phyloP scores from a whole-genome alignment of 2,329 filamentous ascomycete genomes.

The Calonectria pseudoreteaudii region DNA sequence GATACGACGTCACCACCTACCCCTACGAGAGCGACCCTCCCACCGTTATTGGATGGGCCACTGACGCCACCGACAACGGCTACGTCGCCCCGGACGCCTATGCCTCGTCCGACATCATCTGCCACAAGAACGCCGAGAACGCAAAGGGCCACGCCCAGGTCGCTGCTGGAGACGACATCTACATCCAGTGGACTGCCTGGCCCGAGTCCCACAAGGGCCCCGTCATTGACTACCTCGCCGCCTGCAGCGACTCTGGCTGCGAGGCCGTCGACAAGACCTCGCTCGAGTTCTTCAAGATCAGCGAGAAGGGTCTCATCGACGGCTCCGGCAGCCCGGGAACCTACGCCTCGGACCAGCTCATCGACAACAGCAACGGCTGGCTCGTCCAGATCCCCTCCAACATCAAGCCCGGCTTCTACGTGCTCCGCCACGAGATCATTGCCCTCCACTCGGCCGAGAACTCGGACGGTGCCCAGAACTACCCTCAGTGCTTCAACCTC shows the following conservation, averaged over 20 bases:
- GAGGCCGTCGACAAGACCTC: constrained; percentile 63
- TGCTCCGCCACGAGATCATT: constrained; percentile 65
- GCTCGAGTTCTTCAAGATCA: constrained; percentile 75
- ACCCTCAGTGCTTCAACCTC: constrained; percentile 65
- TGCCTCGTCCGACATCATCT: constrained; percentile 57
- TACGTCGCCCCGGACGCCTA: constrained; percentile 59
- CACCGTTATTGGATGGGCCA: constrained; percentile 53
- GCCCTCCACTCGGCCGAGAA: constrained; percentile 58
- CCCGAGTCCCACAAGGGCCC: constrained; percentile 62
- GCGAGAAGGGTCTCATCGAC: constrained; percentile 62
- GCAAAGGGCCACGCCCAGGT: constrained; percentile 54
- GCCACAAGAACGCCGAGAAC: constrained; percentile 56
- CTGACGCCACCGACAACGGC: constrained; percentile 60
- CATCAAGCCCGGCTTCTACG: constrained; percentile 56
- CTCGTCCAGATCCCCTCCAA: constrained; percentile 48
- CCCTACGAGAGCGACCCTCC: constrained; percentile 35
- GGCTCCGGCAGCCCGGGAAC: constrained; percentile 55
- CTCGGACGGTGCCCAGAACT: constrained; percentile 62
- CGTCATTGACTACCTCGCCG: constrained; percentile 73
- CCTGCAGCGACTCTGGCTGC: constrained; percentile 66
- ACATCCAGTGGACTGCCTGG: constrained; percentile 58
- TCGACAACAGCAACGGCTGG: constrained; percentile 53
- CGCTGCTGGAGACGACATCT: constrained; percentile 54
- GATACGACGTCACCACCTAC: constrained; percentile 37
- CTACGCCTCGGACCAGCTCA: constrained; percentile 56